Base-by-base conservation (phyloP, 192 early-diverging fungal genomes). In the Backusella tarrabulga region DNA sequence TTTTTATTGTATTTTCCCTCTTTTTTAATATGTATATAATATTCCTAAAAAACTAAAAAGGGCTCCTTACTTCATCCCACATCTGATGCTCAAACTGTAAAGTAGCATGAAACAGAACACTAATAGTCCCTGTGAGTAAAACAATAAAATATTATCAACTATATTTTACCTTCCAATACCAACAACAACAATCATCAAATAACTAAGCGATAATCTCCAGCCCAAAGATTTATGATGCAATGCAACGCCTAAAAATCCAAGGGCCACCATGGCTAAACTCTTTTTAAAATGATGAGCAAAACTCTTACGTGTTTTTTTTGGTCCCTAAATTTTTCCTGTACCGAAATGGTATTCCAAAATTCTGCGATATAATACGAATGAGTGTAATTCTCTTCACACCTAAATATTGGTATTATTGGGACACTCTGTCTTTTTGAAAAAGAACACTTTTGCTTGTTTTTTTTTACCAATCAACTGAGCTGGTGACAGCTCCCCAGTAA, bases 301-400 rank as follows among this genome's bases (percentile, higher is more conserved):
- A 3, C 32, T 23, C 52, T 21, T 54, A 23, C n/a, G n/a, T 40
- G 40, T 21, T 9, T 36, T 36, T 40, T 41, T 70, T 38, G 35
- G 36, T 70, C 9, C 38, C 35, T 21, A n/a, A 34, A 34, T 52
- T 29, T 40, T 52, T 52, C 23, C 32, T 60, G 72, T 77, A 76
- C 79, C 56, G 79, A 80, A 35, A 80, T 29, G 9, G 79, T 76
- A 73, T 80, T 80, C 75, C 79, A 80, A 42, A 71, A 77, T 76
- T 80, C 79, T 40, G 79, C 79, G 21, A 80, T 52, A 75, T 77
- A 80, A 32, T 68, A 80, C 9, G 32, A 73, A 68, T 80, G 79
- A 4, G 67, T 56, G 35, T 80, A 80, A 34, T 80, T 80, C 34
- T 80, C 67, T 73, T 80, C 75, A 54, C 79, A 80, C 79, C 79